Evolutionary conservation across 2,329 filamentous ascomycete genomes (phyloP).

Genomic region (Aspergillus melleus): DNA sequence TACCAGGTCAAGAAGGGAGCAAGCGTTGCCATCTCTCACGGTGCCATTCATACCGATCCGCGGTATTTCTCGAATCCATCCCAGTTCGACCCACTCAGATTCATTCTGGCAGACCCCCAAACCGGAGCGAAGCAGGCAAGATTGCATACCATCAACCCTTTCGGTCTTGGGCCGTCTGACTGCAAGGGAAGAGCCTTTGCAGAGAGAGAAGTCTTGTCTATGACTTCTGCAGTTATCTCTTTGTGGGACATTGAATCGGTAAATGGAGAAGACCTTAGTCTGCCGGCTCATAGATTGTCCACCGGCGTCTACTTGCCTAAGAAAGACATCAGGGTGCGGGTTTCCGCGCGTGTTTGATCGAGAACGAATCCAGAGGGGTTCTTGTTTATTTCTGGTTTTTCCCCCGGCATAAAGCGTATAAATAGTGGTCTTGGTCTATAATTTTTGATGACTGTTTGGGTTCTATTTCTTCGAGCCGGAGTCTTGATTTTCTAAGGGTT

Average conservation of each 20-base stretch:
- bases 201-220: conserved; percentile 51
- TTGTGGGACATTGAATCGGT: conserved; percentile 58
- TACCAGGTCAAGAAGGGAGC: conserved; percentile 46
- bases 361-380: not conserved
- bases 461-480: too few relatives aligned
- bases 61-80: conserved; percentile 42
- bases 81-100: conserved; percentile 47
- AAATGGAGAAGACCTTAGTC: conserved; percentile 47
- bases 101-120: conserved; percentile 44
- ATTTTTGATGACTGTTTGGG: not conserved
- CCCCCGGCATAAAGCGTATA: not conserved
- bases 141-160: conserved; percentile 48
- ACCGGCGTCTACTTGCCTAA: conserved; percentile 53
- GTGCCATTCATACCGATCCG: conserved; percentile 45
- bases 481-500: too few relatives aligned
- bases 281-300: conserved; percentile 52
- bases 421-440: not conserved
- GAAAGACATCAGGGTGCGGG: conserved; percentile 55
- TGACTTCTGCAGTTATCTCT: conserved; percentile 53
- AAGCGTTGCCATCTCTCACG: conserved; percentile 46
- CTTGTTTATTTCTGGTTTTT: not conserved
- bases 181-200: conserved; percentile 55
- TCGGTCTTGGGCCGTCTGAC: conserved; percentile 50
- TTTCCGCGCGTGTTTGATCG: conserved; percentile 44
- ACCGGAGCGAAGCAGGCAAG: conserved; percentile 37